A percentile compares a stretch with the other conserved stretches of the same genome.
phyloP scores from a whole-genome alignment of 352 stramenopile species.

The Pythium pectinolyticum region DNA sequence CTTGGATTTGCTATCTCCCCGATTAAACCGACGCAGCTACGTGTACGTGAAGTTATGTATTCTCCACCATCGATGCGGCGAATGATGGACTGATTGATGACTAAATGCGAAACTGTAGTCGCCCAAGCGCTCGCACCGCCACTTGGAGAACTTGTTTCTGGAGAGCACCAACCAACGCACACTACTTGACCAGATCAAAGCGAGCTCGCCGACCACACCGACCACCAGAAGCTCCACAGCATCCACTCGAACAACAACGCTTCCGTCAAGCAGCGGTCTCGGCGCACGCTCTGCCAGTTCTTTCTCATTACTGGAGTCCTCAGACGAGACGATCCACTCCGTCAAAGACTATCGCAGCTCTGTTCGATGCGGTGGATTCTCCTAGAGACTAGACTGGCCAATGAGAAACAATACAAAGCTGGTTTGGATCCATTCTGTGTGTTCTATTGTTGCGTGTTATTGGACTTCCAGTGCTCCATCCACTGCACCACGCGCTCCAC shows the following conservation, averaged over 20 bases:
- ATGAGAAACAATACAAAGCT: not conserved
- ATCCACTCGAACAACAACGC: not conserved
- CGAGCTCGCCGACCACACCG: slow-evolving; percentile 21
- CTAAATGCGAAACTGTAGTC: slow-evolving; percentile 19
- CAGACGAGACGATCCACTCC: slow-evolving; percentile 7
- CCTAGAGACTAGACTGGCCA: not conserved
- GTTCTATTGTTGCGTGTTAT: slow-evolving; percentile 43
- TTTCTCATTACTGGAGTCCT: slow-evolving; percentile 5
- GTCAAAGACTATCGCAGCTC: slow-evolving; percentile 26
- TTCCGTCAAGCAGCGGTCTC: not conserved
- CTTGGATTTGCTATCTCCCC: slow-evolving; percentile 41
- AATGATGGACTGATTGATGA: slow-evolving; percentile 9
- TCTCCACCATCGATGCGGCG: not conserved
- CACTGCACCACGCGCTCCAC: slow-evolving; percentile 90
- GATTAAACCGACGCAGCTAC: slow-evolving; percentile 40
- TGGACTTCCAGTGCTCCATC: slow-evolving; percentile 90
- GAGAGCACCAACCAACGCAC: slow-evolving; percentile 51
- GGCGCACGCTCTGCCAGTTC: slow-evolving; percentile 3
- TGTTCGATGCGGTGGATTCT: slow-evolving; percentile 28
- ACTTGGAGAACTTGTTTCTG: slow-evolving; percentile 45
- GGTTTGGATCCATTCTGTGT: not conserved
- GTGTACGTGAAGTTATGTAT: slow-evolving; percentile 5
- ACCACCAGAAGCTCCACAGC: not conserved
- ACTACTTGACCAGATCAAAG: slow-evolving; percentile 60
- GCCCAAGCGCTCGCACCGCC: slow-evolving; percentile 22